Evolutionary conservation across 345 rosid species (phyloP), one percentile per base, ranked within the genome.

Genomic region (Gossypium stocksii): DNA sequence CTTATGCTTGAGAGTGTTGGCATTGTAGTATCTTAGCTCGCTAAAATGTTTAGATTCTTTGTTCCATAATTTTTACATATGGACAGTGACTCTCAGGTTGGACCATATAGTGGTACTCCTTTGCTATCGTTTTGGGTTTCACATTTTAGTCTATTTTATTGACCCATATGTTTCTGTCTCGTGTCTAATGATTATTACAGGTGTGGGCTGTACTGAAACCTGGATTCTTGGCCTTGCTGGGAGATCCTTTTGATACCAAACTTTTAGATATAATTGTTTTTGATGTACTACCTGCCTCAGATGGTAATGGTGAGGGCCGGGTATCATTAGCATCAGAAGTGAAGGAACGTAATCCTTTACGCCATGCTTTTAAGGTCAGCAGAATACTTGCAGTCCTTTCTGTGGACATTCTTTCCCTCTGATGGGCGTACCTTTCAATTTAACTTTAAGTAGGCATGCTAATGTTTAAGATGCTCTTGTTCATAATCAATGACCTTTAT

Each of bases 171-270:
- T 73, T 44, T 56, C 43, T 43, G 53, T 71, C 14, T 22, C 22
- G 15, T 13, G 15, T 49, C 66, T 4, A 72, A 70, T 79, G 41
- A 27, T 75, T 77, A 66, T 77, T 82, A 54, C 84, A 96, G 99
- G 98, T 93, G 77, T 96, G 98, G 99, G 99, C 97, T 74, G 98
- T 96, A 48, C 78, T 93, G 76, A 96, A 96, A 86, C 97, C 97
- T 71, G 97, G 98, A 79, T 93, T 96, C 84, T 84, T 96, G 80
- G 97, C 98, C 77, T 85, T 93, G 45, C 81, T 96, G 82, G 97
- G 81, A 64, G 97, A 93, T 80, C 97, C 98, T 58, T 85, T 93
- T 65, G 98, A 90, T 80, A 66, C 85, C 27, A 93, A 93, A 81
- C 95, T 88, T 70, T 79, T 89, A 60, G 99, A 96, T 84, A 90